These are phyloP conservation scores for Vitis amurensis DNA, from an alignment of 164 flowering plant species.

Conservation along the genomic window DNA sequence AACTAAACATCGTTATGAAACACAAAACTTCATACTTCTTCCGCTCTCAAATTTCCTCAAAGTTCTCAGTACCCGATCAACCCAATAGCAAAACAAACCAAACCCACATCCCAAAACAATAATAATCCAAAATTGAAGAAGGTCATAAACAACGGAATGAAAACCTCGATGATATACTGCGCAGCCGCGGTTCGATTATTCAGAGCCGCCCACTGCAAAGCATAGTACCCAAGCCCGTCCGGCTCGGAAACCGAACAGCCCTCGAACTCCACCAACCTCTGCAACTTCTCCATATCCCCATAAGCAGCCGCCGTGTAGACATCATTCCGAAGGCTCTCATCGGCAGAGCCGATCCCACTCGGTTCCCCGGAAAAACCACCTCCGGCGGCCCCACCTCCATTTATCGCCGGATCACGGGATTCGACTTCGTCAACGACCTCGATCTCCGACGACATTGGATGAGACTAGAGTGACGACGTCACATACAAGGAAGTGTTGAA, in stretches of 20 bases:
- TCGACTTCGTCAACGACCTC: slow-evolving; percentile 83
- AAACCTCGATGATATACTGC: slow-evolving; percentile 83
- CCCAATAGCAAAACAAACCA: not conserved
- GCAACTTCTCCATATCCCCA: slow-evolving; percentile 94
- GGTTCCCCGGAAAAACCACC: slow-evolving; percentile 19
- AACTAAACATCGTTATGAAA: too few species aligned
- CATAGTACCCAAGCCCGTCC: slow-evolving; percentile 81
- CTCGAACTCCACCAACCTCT: slow-evolving; percentile 83
- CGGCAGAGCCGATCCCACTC: slow-evolving; percentile 24
- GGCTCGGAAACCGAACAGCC: slow-evolving; percentile 88
- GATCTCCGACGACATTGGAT: slow-evolving; percentile 75
- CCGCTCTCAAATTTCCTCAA: too few species aligned
- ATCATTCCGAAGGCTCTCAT: slow-evolving; percentile 64
- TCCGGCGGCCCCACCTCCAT: slow-evolving; percentile 1
- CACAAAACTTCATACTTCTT: too few species aligned
- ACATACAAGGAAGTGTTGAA: not conserved
- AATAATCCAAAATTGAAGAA: not conserved
- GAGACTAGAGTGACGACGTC: not conserved
- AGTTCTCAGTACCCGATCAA: too few species aligned
- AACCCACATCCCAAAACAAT: not conserved
- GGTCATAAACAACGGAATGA: not conserved
- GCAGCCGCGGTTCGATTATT: slow-evolving; percentile 92
- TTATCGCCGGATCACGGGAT: slow-evolving; percentile 26
- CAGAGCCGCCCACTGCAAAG: slow-evolving; percentile 95
- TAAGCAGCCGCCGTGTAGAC: slow-evolving; percentile 96